Conservation (phyloP, 345 rosid species). For the Salix suchowensis region DNA sequence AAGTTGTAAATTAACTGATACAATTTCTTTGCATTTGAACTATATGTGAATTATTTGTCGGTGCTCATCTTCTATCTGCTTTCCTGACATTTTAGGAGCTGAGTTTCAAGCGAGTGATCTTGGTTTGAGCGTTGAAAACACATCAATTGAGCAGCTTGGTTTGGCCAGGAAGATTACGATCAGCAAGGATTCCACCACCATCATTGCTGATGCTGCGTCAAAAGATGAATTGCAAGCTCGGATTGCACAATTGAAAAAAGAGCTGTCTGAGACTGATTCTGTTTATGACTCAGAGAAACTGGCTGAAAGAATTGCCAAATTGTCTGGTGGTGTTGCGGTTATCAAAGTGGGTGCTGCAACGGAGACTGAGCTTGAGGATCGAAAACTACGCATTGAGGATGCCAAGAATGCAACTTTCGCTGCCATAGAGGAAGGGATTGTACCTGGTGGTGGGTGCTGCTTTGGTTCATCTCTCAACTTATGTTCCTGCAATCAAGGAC, state of each 20-base stretch:
- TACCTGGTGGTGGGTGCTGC: slow-evolving; percentile 98
- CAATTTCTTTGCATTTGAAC: neutral
- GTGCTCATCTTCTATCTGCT: neutral
- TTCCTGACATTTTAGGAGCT: slow-evolving; percentile 53
- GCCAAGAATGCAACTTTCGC: slow-evolving; percentile 98
- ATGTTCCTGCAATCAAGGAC: slow-evolving; percentile 71
- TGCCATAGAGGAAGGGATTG: slow-evolving; percentile 97
- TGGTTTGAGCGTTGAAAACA: slow-evolving; percentile 69
- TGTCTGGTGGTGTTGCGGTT: slow-evolving; percentile 96
- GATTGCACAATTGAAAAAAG: slow-evolving; percentile 77
- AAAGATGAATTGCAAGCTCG: slow-evolving; percentile 88
- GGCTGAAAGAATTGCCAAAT: slow-evolving; percentile 92
- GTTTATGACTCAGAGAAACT: slow-evolving; percentile 80
- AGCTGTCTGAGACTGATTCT: slow-evolving; percentile 85
- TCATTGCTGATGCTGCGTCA: slow-evolving; percentile 90
- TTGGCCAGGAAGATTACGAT: slow-evolving; percentile 76
- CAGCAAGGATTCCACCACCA: slow-evolving; percentile 73
- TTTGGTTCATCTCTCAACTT: slow-evolving; percentile 70
- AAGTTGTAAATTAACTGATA: neutral
- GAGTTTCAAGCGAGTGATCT: slow-evolving; percentile 85
- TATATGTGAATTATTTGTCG: neutral
- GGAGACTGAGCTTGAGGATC: slow-evolving; percentile 94
- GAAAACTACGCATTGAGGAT: slow-evolving; percentile 89
- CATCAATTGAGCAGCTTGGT: slow-evolving; percentile 82
- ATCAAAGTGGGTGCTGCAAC: slow-evolving; percentile 98